Conservation (phyloP, 2,329 filamentous ascomycete species). For the Aspergillaceae sp. region DNA sequence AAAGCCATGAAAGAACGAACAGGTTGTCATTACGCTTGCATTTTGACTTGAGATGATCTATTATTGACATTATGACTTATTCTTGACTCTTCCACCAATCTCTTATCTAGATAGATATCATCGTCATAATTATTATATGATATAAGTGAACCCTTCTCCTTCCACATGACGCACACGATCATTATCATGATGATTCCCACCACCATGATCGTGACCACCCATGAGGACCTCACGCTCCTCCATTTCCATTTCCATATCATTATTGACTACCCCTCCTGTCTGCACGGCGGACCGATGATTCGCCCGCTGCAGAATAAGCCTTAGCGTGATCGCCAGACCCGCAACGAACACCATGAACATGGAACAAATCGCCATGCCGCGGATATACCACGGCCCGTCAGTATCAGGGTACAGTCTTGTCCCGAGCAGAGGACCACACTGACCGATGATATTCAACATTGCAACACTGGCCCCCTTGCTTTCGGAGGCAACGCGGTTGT, state of each 20-base stretch:
- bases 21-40: too few species aligned
- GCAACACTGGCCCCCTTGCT: conserved; percentile 69
- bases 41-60: too few species aligned
- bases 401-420: conserved; percentile 54
- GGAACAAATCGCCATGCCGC: conserved; percentile 56
- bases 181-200: conserved; percentile 6
- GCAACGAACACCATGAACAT: conserved; percentile 56
- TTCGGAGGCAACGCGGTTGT: conserved; percentile 65
- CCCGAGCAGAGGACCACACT: conserved; percentile 66
- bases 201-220: conserved; percentile 9
- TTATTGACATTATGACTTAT: too few species aligned
- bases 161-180: conserved; percentile 7
- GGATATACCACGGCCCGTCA: conserved; percentile 54
- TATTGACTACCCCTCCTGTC: neutral
- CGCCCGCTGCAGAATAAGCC: conserved; percentile 44
- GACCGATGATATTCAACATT: conserved; percentile 71
- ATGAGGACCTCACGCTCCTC: conserved; percentile 24
- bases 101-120: too few species aligned
- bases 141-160: conserved; percentile 17
- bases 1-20: too few species aligned
- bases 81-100: too few species aligned
- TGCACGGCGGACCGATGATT: conserved; percentile 32
- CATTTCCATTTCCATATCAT: conserved; percentile 6
- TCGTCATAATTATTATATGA: conserved; percentile 9
- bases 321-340: conserved; percentile 45